Conservation (phyloP, 1,139 yeast genomes). For the Lizanozyma gosingica region DNA sequence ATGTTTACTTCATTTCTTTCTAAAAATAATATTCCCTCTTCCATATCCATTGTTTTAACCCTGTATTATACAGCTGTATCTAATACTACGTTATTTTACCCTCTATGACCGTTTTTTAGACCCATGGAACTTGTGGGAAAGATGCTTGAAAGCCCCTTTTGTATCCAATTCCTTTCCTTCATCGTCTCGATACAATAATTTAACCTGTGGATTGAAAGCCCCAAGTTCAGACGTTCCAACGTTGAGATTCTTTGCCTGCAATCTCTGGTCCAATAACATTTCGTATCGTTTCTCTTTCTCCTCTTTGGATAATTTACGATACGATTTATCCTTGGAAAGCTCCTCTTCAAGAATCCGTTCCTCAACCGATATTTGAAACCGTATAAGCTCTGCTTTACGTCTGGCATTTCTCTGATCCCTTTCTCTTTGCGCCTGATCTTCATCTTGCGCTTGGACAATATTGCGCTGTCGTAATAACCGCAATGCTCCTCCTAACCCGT, state of each 20-base stretch:
- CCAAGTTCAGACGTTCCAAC: not conserved
- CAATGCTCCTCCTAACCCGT: slow-evolving; percentile 21
- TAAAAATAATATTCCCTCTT: too few relatives aligned
- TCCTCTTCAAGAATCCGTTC: slow-evolving; percentile 27
- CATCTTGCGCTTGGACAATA: slow-evolving; percentile 7
- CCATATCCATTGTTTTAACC: too few relatives aligned
- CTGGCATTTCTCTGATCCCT: slow-evolving; percentile 18
- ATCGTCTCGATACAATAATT: slow-evolving; percentile 61
- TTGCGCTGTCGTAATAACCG: slow-evolving; percentile 22
- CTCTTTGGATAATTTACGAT: not conserved
- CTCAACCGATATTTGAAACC: slow-evolving; percentile 27
- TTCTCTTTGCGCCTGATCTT: slow-evolving; percentile 9
- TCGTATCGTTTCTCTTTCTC: not conserved
- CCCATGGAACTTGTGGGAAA: slow-evolving; percentile 88
- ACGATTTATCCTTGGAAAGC: slow-evolving; percentile 19
- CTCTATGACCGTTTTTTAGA: slow-evolving; percentile 4
- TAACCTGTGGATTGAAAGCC: slow-evolving; percentile 57
- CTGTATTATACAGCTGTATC: not conserved
- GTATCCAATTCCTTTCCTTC: slow-evolving; percentile 54
- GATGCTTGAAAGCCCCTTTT: slow-evolving; percentile 76
- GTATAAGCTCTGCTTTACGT: slow-evolving; percentile 24
- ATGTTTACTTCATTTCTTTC: too few relatives aligned
- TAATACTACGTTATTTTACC: not conserved
- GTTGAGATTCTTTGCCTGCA: not conserved
- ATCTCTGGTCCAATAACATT: not conserved